phyloP scores from a whole-genome alignment of 2,329 filamentous ascomycete genomes.

The Myriosclerotinia scirpicola region DNA sequence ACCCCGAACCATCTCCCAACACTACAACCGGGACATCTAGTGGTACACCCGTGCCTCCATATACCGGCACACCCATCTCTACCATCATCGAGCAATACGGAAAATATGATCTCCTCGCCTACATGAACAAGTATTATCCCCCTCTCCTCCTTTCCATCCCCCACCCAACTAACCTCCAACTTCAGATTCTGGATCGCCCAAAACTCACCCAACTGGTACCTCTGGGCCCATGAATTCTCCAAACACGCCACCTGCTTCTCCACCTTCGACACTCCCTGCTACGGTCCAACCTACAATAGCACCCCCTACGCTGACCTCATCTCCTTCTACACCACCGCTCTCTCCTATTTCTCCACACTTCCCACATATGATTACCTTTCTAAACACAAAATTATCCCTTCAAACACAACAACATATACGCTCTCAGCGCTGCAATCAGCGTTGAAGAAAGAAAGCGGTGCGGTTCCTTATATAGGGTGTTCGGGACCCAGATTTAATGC shows the following conservation, averaged over 20 bases:
- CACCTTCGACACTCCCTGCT: conserved; percentile 65
- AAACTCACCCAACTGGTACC: conserved; percentile 53
- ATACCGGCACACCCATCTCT: conserved; percentile 57
- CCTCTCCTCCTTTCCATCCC: background rate
- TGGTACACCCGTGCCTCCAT: conserved; percentile 56
- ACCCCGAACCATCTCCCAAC: conserved; percentile 60
- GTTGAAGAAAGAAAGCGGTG: conserved; percentile 52
- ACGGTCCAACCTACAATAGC: conserved; percentile 51
- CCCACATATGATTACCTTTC: conserved; percentile 63
- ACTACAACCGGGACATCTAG: conserved; percentile 56
- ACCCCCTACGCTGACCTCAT: conserved; percentile 5
- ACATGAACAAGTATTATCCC: conserved; percentile 57
- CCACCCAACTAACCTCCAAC: background rate
- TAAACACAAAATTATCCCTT: conserved; percentile 54
- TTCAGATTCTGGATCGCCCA: conserved; percentile 58
- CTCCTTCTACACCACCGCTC: conserved; percentile 45
- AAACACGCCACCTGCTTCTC: conserved; percentile 69
- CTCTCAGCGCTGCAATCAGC: conserved; percentile 53
- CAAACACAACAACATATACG: conserved; percentile 58
- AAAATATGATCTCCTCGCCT: conserved; percentile 59
- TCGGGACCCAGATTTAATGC: conserved; percentile 59
- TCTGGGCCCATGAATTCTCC: conserved; percentile 68
- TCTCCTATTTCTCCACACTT: conserved; percentile 56
- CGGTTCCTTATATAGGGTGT: conserved; percentile 61
- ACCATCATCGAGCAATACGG: conserved; percentile 59